A percentile compares a stretch with the other conserved stretches of the same genome.
Conservation (phyloP, 108 stramenopile species). For the Pseudonitzschia pungens region DNA sequence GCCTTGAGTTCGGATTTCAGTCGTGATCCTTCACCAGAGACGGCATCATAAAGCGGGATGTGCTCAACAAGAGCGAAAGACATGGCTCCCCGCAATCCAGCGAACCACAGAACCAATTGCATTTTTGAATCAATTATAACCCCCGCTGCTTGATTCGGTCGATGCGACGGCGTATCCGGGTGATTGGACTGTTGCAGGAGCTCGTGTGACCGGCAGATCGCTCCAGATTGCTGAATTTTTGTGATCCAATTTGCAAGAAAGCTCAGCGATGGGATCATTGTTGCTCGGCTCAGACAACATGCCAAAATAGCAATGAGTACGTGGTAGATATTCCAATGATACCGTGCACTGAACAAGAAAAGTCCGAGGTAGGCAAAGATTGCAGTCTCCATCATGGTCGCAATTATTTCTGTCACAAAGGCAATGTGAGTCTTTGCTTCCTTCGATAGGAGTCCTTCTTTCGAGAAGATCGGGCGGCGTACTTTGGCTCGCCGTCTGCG, state of each 20-base stretch:
- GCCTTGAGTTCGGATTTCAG: constrained; percentile 87
- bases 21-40: constrained; percentile 72
- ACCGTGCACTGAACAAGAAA: constrained; percentile 80
- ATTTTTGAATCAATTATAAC: constrained; percentile 75
- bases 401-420: constrained; percentile 81
- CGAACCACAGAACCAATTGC: constrained; percentile 85
- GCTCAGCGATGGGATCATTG: constrained; percentile 82
- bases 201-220: constrained; percentile 25
- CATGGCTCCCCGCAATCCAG: constrained; percentile 89
- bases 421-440: constrained; percentile 63
- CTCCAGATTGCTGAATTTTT: constrained; percentile 43
- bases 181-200: constrained; percentile 18
- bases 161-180: neutral
- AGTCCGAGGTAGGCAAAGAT: constrained; percentile 91
- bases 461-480: constrained; percentile 40
- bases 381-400: constrained; percentile 88
- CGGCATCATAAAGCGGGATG: constrained; percentile 81
- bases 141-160: constrained; percentile 36
- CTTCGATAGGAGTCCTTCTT: constrained; percentile 62
- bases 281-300: constrained; percentile 68
- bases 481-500: constrained; percentile 17
- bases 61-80: constrained; percentile 89
- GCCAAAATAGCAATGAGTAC: constrained; percentile 63
- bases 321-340: constrained; percentile 77
- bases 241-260: constrained; percentile 67